Percentiles rank a stretch among this genome's conserved stretches.
phyloP scores from a whole-genome alignment of 1,139 yeast species.

The Arxiozyma heterogenica region DNA sequence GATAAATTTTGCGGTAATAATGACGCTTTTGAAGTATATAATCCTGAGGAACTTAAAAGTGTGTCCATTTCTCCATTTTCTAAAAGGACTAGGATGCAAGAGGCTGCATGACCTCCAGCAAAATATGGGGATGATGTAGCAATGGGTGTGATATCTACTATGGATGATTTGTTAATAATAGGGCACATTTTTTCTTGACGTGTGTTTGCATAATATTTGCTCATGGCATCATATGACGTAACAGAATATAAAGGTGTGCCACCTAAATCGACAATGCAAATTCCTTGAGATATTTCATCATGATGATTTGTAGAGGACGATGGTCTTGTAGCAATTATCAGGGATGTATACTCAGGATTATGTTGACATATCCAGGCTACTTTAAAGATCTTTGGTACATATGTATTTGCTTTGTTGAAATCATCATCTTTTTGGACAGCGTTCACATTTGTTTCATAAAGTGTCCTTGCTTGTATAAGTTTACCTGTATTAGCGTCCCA shows the following conservation, averaged over 20 bases:
- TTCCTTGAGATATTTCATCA: constrained; percentile 40
- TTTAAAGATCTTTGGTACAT: constrained; percentile 21
- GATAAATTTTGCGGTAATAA: constrained; percentile 71
- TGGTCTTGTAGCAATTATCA: constrained; percentile 61
- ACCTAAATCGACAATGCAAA: constrained; percentile 70
- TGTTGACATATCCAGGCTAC: constrained; percentile 66
- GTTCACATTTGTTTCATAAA: constrained; percentile 59
- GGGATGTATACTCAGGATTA: constrained; percentile 71
- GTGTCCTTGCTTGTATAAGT: constrained; percentile 62
- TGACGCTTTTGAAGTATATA: constrained; percentile 45
- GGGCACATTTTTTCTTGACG: constrained; percentile 48
- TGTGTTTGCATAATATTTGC: constrained; percentile 63
- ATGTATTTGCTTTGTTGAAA: constrained; percentile 2
- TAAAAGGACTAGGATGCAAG: constrained; percentile 47
- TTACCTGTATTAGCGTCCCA: constrained; percentile 85
- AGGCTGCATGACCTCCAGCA: constrained; percentile 61
- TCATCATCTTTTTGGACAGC: constrained; percentile 32
- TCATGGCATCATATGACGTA: constrained; percentile 78
- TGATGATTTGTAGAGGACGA: constrained; percentile 25
- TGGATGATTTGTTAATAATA: constrained; percentile 37
- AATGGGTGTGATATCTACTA: constrained; percentile 42
- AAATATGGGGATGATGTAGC: constrained; percentile 57
- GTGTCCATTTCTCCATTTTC: constrained; percentile 51
- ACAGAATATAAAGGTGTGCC: constrained; percentile 68
- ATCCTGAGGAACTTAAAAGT: constrained; percentile 48